These are phyloP conservation scores for Colletotrichum noveboracense DNA, from an alignment of 2,329 filamentous ascomycete genomes.

Conservation along the genomic window DNA sequence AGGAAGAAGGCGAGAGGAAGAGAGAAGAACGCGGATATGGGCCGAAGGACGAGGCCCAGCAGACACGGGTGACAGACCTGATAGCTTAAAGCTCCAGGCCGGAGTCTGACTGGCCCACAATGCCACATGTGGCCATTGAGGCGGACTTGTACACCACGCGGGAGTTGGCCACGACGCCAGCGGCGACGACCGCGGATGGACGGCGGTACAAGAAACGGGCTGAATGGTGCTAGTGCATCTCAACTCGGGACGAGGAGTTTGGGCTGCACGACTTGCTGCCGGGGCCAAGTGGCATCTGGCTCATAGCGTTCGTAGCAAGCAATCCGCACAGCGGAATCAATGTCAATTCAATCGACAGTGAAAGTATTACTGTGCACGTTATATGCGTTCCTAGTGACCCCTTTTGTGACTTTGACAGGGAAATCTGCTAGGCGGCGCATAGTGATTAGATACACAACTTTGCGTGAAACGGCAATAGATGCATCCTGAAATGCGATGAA, in stretches of 20 bases:
- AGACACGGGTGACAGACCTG: neutral
- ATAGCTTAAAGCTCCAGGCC: constrained; percentile 5
- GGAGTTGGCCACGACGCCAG: neutral
- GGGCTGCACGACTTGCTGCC: constrained; percentile 1
- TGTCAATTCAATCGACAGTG: constrained; percentile 11
- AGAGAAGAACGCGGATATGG: constrained; percentile 7
- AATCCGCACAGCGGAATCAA: neutral
- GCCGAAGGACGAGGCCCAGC: constrained; percentile 11
- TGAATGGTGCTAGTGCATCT: constrained; percentile 22
- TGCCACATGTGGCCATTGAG: constrained; percentile 11
- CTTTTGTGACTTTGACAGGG: neutral
- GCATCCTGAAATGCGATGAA: neutral
- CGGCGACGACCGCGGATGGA: neutral
- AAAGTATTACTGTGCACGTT: neutral
- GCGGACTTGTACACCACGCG: neutral
- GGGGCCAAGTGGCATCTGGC: constrained; percentile 19
- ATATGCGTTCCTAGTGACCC: neutral
- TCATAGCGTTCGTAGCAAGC: constrained; percentile 2
- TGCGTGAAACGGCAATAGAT: neutral
- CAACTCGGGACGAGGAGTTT: neutral
- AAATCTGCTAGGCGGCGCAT: neutral
- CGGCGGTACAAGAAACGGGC: constrained; percentile 2
- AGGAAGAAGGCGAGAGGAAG: constrained; percentile 15
- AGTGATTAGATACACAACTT: neutral
- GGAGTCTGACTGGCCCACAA: constrained; percentile 3